Percentiles rank a stretch among this genome's conserved stretches.
Conservation (phyloP, 176 grass and related monocot species). For the Phyllostachys edulis region DNA sequence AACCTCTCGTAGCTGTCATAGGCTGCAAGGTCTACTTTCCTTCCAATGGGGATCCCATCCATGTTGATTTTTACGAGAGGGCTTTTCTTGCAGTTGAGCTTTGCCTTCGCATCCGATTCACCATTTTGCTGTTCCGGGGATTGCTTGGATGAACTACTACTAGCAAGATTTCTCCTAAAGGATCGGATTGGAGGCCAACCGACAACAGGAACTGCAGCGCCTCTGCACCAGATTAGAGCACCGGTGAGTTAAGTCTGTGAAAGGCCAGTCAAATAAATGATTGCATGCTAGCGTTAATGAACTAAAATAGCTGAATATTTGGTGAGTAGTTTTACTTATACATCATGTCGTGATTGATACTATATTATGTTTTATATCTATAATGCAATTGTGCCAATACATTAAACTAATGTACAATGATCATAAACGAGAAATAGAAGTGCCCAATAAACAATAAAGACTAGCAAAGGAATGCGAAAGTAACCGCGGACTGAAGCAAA, state of each 20-base stretch:
- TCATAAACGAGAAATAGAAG: neutral
- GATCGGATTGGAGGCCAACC: conserved; percentile 91
- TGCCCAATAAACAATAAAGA: neutral
- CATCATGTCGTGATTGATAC: neutral
- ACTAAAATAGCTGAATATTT: neutral
- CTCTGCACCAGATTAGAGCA: conserved; percentile 49
- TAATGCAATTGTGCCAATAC: neutral
- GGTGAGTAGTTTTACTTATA: neutral
- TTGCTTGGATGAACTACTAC: conserved; percentile 61
- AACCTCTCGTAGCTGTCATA: conserved; percentile 74
- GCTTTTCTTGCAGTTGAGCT: conserved; percentile 52
- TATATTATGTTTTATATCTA: conserved; percentile 1
- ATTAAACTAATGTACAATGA: neutral
- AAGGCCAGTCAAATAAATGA: neutral
- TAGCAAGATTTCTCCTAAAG: conserved; percentile 84
- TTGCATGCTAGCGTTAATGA: neutral
- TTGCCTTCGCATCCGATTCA: conserved; percentile 38
- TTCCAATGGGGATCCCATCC: conserved; percentile 94
- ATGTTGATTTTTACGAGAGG: conserved; percentile 94
- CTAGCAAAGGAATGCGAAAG: neutral
- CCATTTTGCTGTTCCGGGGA: conserved; percentile 33
- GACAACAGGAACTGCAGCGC: conserved; percentile 57
- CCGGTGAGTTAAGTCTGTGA: conserved; percentile 25
- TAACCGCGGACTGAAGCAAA: neutral
- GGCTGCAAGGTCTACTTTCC: conserved; percentile 76